Conservation (phyloP, 2,329 filamentous ascomycete species). For the Emericellopsis cladophorae region DNA sequence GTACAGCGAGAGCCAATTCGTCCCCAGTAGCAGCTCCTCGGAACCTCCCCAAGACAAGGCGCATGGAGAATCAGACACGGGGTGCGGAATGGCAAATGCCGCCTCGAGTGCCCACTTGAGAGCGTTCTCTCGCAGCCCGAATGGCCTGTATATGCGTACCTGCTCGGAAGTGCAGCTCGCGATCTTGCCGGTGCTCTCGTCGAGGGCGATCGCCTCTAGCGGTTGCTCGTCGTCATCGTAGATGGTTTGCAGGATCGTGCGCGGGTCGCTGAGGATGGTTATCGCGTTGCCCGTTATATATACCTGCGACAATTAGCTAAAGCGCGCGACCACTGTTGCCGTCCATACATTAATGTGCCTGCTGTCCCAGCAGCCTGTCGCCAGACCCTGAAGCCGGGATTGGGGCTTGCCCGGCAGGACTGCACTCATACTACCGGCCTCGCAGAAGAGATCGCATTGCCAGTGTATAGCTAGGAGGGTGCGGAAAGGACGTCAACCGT, state of each 20-base stretch:
- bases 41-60: conserved; percentile 74
- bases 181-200: conserved; percentile 76
- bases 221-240: conserved; percentile 65
- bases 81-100: conserved; percentile 33
- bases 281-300: conserved; percentile 88
- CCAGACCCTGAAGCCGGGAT: conserved; percentile 65
- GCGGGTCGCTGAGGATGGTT: conserved; percentile 64
- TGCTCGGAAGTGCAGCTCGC: conserved; percentile 55
- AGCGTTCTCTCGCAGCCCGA: conserved; percentile 55
- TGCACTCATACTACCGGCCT: conserved; percentile 52
- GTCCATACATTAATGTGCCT: conserved; percentile 57
- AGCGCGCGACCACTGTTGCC: background rate
- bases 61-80: conserved; percentile 20
- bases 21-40: conserved; percentile 74
- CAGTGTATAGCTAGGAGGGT: background rate
- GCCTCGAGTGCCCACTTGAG: conserved; percentile 61
- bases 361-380: conserved; percentile 60
- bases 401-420: conserved; percentile 70
- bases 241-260: conserved; percentile 74
- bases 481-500: no score
- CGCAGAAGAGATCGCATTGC: conserved; percentile 1
- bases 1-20: conserved; percentile 58
- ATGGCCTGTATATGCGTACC: conserved; percentile 69
- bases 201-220: conserved; percentile 66
- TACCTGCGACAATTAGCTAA: conserved; percentile 33